Percentiles rank a stretch among this genome's conserved stretches.
Evolutionary conservation across 2,329 filamentous ascomycete species (phyloP).

Genomic region (Aspergillus aculeatus): DNA sequence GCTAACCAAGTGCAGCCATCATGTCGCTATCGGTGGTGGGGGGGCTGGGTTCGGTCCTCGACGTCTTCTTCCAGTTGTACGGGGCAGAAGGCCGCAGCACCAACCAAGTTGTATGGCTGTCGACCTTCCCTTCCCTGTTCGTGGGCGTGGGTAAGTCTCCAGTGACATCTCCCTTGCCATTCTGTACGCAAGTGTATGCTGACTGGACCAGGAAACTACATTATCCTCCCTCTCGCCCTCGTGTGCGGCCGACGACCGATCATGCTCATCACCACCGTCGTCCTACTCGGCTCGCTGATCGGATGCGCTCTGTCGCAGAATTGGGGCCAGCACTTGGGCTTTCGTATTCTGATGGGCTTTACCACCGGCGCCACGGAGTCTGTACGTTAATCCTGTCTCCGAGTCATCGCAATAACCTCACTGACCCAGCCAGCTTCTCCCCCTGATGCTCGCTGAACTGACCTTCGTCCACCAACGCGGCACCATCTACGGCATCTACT

Average conservation of each 20-base stretch:
- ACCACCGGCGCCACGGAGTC: constrained; percentile 43
- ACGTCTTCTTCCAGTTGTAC: constrained; percentile 35
- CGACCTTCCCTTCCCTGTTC: constrained; percentile 41
- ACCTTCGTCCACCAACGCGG: constrained; percentile 44
- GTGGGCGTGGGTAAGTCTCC: constrained; percentile 37
- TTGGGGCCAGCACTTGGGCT: constrained; percentile 39
- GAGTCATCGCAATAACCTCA: background rate
- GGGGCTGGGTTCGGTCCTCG: constrained; percentile 34
- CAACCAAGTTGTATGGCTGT: constrained; percentile 34
- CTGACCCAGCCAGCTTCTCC: constrained; percentile 29
- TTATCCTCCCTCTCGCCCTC: constrained; percentile 42
- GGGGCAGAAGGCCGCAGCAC: constrained; percentile 23
- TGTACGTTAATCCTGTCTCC: constrained; percentile 5
- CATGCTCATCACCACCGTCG: constrained; percentile 31
- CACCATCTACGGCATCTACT: constrained; percentile 39
- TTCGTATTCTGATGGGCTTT: constrained; percentile 39
- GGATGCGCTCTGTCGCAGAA: constrained; percentile 34
- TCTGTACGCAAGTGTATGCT: background rate
- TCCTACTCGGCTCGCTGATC: constrained; percentile 36
- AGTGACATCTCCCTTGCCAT: no score
- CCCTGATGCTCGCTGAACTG: constrained; percentile 41
- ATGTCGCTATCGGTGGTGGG: constrained; percentile 30
- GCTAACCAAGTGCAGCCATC: constrained; percentile 12
- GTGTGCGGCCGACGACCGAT: constrained; percentile 41
- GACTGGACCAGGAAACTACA: constrained; percentile 27